Percentiles rank a stretch among this genome's conserved stretches.
Conservation (phyloP, 202 grass and related monocot genomes). For the Cymbopogon flexuosus region DNA sequence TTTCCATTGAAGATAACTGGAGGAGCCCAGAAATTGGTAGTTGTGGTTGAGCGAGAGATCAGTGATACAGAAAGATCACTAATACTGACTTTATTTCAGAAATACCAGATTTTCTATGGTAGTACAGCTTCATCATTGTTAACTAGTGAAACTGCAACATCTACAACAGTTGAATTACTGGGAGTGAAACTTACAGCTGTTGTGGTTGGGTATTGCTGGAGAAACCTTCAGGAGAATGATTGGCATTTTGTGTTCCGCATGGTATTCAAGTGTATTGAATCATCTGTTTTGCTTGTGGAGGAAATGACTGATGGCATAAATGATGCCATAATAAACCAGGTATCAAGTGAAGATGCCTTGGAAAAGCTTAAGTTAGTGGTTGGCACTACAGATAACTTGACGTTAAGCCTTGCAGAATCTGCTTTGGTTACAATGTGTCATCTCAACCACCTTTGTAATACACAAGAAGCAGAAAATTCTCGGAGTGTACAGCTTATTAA, state of each 20-base stretch:
- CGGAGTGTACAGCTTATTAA: slow-evolving; percentile 36
- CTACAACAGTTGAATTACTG: slow-evolving; percentile 50
- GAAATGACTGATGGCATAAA: slow-evolving; percentile 68
- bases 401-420: slow-evolving; percentile 51
- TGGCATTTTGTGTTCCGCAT: slow-evolving; percentile 59
- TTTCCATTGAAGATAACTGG: slow-evolving; percentile 63
- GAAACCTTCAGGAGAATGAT: slow-evolving; percentile 63
- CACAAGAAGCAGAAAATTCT: slow-evolving; percentile 40
- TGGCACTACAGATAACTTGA: slow-evolving; percentile 46
- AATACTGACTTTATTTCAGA: slow-evolving; percentile 61
- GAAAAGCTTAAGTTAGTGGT: slow-evolving; percentile 58
- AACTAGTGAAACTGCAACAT: slow-evolving; percentile 28
- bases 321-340: slow-evolving; percentile 41
- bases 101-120: slow-evolving; percentile 49
- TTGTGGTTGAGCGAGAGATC: slow-evolving; percentile 51
- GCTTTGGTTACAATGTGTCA: slow-evolving; percentile 64
- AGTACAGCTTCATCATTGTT: slow-evolving; percentile 8
- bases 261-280: slow-evolving; percentile 65
- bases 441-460: slow-evolving; percentile 45
- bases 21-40: slow-evolving; percentile 49
- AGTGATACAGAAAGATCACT: slow-evolving; percentile 54
- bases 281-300: slow-evolving; percentile 73
- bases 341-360: slow-evolving; percentile 35
- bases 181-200: slow-evolving; percentile 65
- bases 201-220: slow-evolving; percentile 74